Base-by-base conservation (phyloP, 345 rosid genomes). In the Ceriops decandra region DNA sequence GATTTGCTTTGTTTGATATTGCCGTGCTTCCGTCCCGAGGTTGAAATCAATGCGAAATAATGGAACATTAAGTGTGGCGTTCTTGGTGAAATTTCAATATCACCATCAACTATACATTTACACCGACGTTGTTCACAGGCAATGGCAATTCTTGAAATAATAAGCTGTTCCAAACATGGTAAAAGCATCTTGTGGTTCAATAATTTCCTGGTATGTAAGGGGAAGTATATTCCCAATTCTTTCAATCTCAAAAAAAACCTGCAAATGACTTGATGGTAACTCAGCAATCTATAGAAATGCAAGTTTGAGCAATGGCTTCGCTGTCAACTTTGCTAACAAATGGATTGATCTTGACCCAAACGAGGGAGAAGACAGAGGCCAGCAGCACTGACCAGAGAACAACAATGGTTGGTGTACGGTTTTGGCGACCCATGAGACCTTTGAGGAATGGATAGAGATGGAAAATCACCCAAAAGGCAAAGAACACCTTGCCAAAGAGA, bases 371-470 rank as follows among this genome's bases (percentile, higher is more conserved):
- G 64, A 95, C 97, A 17, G 96, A 95, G 62, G 97, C 97, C 79
- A 95, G 75, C 49, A 91, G 73, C 74, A 91, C 89, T n/a, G 97
- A 95, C 99, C 97, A 91, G 20, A 95, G 86, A 16, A 95, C 79
- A 71, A 95, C 96, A 64, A 95, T 90, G 67, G 99, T 95, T 1
- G 97, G 99, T 17, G 96, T 91, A 77, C 97, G 74, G 83, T 95
- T 91, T 73, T 95, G 99, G 73, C 95, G 86, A 32, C 99, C 97
- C 99, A 95, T 91, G n/a, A 95, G 93, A 84, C 99, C 99, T 76
- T 95, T 90, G 35, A 95, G 95, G 90, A 95, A 91, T 46, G 99
- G 97, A 81, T 95, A 91, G 62, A 95, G 90, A 90, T 91, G 97
- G 62, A 91, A 84, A 69, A 95, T 88, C 68, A 91, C 99, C 99